Evolutionary conservation across 2,329 filamentous ascomycete species (phyloP).

Genomic region (Colletotrichum simmondsii): DNA sequence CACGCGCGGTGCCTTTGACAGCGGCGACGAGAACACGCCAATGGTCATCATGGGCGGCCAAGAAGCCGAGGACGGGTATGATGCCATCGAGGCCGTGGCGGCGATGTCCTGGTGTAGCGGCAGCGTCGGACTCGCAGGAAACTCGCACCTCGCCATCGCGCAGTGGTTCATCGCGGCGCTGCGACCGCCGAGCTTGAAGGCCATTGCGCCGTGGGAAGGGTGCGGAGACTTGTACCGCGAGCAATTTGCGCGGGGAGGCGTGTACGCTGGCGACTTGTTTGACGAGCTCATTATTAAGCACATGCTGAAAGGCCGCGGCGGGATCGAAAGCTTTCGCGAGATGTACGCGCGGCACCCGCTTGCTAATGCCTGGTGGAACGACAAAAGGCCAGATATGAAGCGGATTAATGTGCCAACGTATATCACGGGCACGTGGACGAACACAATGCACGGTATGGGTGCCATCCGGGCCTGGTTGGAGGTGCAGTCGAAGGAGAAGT

Average conservation of each 20-base stretch:
- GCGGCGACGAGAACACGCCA: slow-evolving; percentile 36
- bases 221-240: slow-evolving; percentile 41
- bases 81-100: slow-evolving; percentile 39
- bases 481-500: slow-evolving; percentile 51
- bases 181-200: slow-evolving; percentile 33
- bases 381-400: slow-evolving; percentile 38
- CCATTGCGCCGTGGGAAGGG: slow-evolving; percentile 54
- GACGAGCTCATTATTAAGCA: slow-evolving; percentile 32
- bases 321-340: slow-evolving; percentile 36
- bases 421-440: slow-evolving; percentile 31
- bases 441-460: slow-evolving; percentile 39
- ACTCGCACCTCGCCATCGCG: slow-evolving; percentile 40
- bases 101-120: slow-evolving; percentile 40
- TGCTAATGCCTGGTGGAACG: slow-evolving; percentile 39
- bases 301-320: slow-evolving; percentile 37
- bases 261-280: slow-evolving; percentile 36
- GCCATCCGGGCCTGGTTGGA: slow-evolving; percentile 43
- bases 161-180: slow-evolving; percentile 39
- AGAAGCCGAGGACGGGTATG: slow-evolving; percentile 39
- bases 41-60: slow-evolving; percentile 39
- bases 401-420: slow-evolving; percentile 39
- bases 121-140: slow-evolving; percentile 41
- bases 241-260: slow-evolving; percentile 39
- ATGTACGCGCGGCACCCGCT: slow-evolving; percentile 38
- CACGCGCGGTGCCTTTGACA: slow-evolving; percentile 40